Evolutionary conservation across 768 basidiomycete genomes (phyloP).

Genomic region (Mycena pura): DNA sequence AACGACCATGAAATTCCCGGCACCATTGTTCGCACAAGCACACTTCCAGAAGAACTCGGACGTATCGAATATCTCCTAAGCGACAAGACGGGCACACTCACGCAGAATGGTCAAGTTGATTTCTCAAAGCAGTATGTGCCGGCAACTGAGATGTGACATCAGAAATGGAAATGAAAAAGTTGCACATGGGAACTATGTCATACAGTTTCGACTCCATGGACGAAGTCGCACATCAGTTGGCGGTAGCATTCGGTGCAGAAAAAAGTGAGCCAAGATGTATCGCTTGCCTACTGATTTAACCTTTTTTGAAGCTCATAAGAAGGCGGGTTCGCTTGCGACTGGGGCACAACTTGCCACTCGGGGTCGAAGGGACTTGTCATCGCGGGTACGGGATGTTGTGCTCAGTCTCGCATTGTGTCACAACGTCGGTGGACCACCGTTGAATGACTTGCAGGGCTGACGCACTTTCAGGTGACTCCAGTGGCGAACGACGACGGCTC

Average conservation of each 20-base stretch:
- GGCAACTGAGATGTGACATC: neutral
- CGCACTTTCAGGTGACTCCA: conserved; percentile 81
- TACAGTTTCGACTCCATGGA: conserved; percentile 99
- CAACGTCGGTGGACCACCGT: conserved; percentile 64
- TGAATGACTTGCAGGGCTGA: neutral
- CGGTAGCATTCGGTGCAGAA: conserved; percentile 80
- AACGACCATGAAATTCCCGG: conserved; percentile 90
- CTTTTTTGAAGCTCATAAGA: conserved; percentile 42
- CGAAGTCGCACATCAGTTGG: conserved; percentile 93
- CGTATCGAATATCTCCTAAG: conserved; percentile 94
- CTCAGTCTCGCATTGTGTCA: conserved; percentile 94
- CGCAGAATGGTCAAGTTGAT: conserved; percentile 86
- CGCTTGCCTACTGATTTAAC: neutral
- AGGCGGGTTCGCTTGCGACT: conserved; percentile 68
- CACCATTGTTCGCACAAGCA: conserved; percentile 97
- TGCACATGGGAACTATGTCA: conserved; percentile 98
- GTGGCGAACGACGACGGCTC: conserved; percentile 93
- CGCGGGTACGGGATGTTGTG: conserved; percentile 90
- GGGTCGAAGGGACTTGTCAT: conserved; percentile 94
- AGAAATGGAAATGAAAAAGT: conserved; percentile 99
- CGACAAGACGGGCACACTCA: conserved; percentile 98
- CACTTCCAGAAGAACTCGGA: conserved; percentile 94
- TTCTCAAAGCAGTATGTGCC: neutral
- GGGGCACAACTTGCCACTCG: conserved; percentile 85
- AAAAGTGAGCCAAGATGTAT: conserved; percentile 46